These are phyloP conservation scores for Bassia scoparia DNA, from an alignment of 148 eudicot genomes.

Conservation along the genomic window DNA sequence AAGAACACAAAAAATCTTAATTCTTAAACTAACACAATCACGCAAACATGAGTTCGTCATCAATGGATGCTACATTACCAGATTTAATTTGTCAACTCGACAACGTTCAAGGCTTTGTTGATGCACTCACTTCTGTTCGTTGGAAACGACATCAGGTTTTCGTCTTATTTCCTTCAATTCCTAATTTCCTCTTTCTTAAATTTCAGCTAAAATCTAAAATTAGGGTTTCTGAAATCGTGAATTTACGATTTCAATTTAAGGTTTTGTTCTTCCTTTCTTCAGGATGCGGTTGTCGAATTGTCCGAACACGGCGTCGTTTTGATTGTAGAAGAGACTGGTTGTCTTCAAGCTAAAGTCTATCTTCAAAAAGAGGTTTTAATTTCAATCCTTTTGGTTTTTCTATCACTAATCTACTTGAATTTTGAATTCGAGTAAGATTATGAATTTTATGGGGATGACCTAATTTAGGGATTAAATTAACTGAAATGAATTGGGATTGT, in stretches of 20 bases:
- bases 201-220: not conserved
- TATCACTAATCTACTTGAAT: not conserved
- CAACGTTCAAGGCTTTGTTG: constrained; percentile 95
- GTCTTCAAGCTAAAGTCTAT: constrained; percentile 97
- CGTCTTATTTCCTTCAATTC: not conserved
- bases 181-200: not conserved
- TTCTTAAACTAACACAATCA: too few species aligned
- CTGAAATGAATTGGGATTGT: not conserved
- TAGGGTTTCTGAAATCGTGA: constrained; percentile 12
- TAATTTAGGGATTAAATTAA: not conserved
- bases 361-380: constrained; percentile 73
- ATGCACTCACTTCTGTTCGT: constrained; percentile 84
- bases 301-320: constrained; percentile 89
- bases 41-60: constrained; percentile 57
- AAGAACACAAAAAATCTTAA: not conserved
- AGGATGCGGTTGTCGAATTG: constrained; percentile 88
- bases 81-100: constrained; percentile 74
- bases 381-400: not conserved
- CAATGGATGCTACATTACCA: constrained; percentile 41
- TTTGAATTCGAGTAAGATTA: not conserved
- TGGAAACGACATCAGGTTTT: constrained; percentile 92
- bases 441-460: not conserved
- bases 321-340: constrained; percentile 81
- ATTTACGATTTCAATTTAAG: too few species aligned
- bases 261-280: not conserved